Percentiles rank a stretch among this genome's conserved stretches.
Evolutionary conservation across 108 stramenopile genomes (phyloP).

Genomic region (Nitzschia putrida): DNA sequence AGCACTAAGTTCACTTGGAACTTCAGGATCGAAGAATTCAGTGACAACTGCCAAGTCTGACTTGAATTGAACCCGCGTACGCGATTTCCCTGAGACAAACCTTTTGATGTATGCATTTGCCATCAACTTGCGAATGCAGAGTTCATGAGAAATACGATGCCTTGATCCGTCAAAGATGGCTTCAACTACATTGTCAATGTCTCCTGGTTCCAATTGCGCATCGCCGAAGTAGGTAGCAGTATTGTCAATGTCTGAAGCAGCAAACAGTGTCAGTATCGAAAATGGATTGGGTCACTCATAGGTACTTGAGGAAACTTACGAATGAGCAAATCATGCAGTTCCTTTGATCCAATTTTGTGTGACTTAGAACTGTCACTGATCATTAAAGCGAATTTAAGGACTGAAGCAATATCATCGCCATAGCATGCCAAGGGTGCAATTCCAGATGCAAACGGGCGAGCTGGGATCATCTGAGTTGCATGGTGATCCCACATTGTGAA

Average conservation of each 20-base stretch:
- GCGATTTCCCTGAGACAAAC: slow-evolving; percentile 26
- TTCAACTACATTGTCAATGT: slow-evolving; percentile 48
- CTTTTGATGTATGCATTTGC: slow-evolving; percentile 33
- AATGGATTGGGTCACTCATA: neutral
- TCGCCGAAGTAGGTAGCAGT: slow-evolving; percentile 64
- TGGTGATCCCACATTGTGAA: slow-evolving; percentile 68
- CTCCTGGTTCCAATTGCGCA: slow-evolving; percentile 34
- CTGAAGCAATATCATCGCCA: slow-evolving; percentile 33
- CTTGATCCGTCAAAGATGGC: slow-evolving; percentile 31
- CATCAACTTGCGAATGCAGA: slow-evolving; percentile 14
- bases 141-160: slow-evolving; percentile 3
- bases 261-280: neutral
- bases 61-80: slow-evolving; percentile 21
- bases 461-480: slow-evolving; percentile 30
- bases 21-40: neutral
- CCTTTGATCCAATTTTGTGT: slow-evolving; percentile 25
- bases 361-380: slow-evolving; percentile 37
- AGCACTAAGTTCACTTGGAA: no score
- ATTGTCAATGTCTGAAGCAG: slow-evolving; percentile 45
- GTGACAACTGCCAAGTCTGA: slow-evolving; percentile 12
- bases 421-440: slow-evolving; percentile 59
- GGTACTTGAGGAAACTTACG: slow-evolving; percentile 14
- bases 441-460: slow-evolving; percentile 51
- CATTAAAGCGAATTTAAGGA: slow-evolving; percentile 45
- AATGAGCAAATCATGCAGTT: slow-evolving; percentile 24